Conservation (phyloP, 768 basidiomycete genomes). For the Coprinopsis marcescibilis region DNA sequence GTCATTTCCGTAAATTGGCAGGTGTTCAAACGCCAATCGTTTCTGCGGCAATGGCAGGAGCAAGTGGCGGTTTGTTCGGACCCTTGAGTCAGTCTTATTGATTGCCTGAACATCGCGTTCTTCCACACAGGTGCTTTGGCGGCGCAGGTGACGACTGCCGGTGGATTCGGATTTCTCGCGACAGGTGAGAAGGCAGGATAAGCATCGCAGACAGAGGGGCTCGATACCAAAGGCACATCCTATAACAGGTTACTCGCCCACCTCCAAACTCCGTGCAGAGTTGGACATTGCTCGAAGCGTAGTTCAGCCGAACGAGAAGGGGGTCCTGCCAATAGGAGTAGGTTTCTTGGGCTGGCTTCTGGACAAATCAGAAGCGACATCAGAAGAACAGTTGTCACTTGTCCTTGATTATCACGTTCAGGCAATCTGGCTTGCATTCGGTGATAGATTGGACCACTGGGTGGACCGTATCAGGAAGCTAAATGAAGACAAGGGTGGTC, state of each 20-base stretch:
- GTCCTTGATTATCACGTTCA: constrained; percentile 52
- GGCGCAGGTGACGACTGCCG: constrained; percentile 56
- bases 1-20: constrained; percentile 19
- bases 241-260: constrained; percentile 39
- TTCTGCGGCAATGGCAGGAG: constrained; percentile 66
- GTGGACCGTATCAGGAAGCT: constrained; percentile 49
- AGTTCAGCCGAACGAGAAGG: constrained; percentile 29
- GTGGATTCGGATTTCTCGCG: constrained; percentile 74
- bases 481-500: constrained; percentile 38
- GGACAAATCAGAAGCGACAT: constrained; percentile 38
- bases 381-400: constrained; percentile 37
- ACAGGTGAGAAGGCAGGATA: constrained; percentile 40
- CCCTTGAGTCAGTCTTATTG: constrained; percentile 5
- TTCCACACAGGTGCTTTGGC: constrained; percentile 39
- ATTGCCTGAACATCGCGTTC: background rate
- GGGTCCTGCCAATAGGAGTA: constrained; percentile 57
- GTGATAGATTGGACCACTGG: constrained; percentile 53
- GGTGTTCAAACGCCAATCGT: constrained; percentile 57
- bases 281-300: constrained; percentile 45
- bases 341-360: constrained; percentile 72
- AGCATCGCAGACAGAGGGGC: constrained; percentile 6
- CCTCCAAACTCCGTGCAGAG: constrained; percentile 42
- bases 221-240: background rate
- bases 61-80: constrained; percentile 43
- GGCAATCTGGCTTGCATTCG: constrained; percentile 76